Evolutionary conservation across 768 basidiomycete genomes (phyloP), one percentile per base, ranked within the genome.

Genomic region (Boletus eberwhitei): DNA sequence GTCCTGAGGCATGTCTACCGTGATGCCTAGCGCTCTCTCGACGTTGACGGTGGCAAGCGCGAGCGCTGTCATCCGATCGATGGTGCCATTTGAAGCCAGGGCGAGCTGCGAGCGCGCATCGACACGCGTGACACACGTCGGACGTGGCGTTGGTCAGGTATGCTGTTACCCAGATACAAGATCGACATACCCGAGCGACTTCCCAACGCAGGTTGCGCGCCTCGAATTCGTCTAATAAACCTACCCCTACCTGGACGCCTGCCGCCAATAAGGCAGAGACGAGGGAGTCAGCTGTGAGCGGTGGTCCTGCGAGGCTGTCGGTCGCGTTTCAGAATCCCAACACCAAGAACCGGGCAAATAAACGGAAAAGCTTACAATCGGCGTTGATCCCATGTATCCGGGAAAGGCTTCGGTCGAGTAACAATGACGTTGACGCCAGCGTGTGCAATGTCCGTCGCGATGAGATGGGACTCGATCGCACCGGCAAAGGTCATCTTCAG

Each of bases 341-440:
- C 16, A 35, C 21, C 11, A 31, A 22, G 11, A 16, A 21, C n/a
- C n/a, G n/a, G n/a, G 9, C 29, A 29, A 29, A n/a, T 8, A 34
- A 37, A 24, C 22, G 14, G 39, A 17, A 36, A 24, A 14, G 16
- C 84, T 60, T 61, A 86, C 86, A 86, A 79, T 52, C 89, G 74
- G 44, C 80, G 75, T 40, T 75, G 65, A 50, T 89, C 83, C 90
- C 90, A 93, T 4, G 69, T 70, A 4, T 52, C 59, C 0, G 90
- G 88, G 72, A 78, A 87, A 0, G 87, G 82, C 39, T 89, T 73
- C 0, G 83, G 68, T 6, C 81, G 80, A 0, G 79, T 75, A 24
- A 93, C 72, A 26, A 94, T 79, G n/a, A 93, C 87, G 38, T 86
- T 85, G 3, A 93, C 79, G 9, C 76, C 74, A 1, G 86, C 85